Evolutionary conservation across 208 protist genomes (phyloP).

Genomic region (Leishmania guyanensis): DNA sequence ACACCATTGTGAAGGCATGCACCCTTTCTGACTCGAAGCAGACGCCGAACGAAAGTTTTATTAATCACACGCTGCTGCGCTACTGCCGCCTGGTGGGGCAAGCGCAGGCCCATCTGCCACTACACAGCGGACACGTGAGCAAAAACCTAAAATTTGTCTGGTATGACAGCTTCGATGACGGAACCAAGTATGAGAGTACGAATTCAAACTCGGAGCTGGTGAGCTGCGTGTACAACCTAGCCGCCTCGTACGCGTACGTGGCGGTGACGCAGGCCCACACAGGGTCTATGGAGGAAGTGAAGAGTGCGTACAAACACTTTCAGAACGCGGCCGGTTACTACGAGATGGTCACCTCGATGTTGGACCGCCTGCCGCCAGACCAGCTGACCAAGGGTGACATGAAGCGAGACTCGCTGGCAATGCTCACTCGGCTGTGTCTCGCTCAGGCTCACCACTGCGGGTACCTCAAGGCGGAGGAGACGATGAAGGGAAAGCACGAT

Average conservation of each 20-base stretch:
- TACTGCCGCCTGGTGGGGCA: conserved; percentile 78
- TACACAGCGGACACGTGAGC: conserved; percentile 56
- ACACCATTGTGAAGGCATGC: conserved; percentile 70
- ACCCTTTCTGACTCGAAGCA: conserved; percentile 44
- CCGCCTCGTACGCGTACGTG: conserved; percentile 66
- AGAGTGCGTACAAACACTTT: conserved; percentile 72
- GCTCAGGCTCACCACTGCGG: conserved; percentile 80
- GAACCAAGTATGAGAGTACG: conserved; percentile 52
- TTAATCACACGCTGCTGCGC: conserved; percentile 60
- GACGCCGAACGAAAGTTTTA: conserved; percentile 61
- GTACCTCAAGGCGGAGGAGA: conserved; percentile 77
- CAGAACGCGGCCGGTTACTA: conserved; percentile 87
- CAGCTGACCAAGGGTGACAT: conserved; percentile 68
- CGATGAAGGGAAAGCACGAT: conserved; percentile 68
- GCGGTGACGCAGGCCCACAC: conserved; percentile 45
- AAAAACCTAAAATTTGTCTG: conserved; percentile 65
- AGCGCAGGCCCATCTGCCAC: conserved; percentile 77
- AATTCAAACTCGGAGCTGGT: conserved; percentile 80
- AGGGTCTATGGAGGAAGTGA: conserved; percentile 55
- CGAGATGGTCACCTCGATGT: conserved; percentile 56
- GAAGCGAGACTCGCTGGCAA: conserved; percentile 50
- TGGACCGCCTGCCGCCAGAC: conserved; percentile 63
- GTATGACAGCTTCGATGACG: conserved; percentile 72
- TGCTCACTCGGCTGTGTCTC: conserved; percentile 58
- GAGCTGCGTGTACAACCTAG: conserved; percentile 85